phyloP scores from a whole-genome alignment of 2,329 filamentous ascomycete species.

The Cordyceps pruinosa region DNA sequence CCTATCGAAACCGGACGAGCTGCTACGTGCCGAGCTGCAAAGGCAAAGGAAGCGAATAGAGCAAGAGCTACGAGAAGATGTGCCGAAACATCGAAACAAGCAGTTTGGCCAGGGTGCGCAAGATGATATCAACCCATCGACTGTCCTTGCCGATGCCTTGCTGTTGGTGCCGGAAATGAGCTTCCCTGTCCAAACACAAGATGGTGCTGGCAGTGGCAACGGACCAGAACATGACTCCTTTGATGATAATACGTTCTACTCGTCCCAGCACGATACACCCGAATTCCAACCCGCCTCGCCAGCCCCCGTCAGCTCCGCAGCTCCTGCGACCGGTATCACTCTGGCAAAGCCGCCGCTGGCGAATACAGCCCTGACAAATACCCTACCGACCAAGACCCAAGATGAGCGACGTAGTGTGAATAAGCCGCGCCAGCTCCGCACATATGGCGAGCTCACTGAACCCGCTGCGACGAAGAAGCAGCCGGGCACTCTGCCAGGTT shows the following conservation, averaged over 20 bases:
- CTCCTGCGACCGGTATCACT: background rate
- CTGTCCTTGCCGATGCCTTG: conserved; percentile 65
- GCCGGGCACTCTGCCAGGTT: conserved; percentile 22
- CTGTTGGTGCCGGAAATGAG: conserved; percentile 64
- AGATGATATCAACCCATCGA: conserved; percentile 63
- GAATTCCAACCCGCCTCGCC: conserved; percentile 42
- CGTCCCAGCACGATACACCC: conserved; percentile 80
- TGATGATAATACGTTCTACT: conserved; percentile 94
- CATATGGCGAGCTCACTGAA: conserved; percentile 6
- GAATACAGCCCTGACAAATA: conserved; percentile 11
- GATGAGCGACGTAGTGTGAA: conserved; percentile 4
- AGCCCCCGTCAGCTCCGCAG: conserved; percentile 23
- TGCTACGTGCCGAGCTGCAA: conserved; percentile 75
- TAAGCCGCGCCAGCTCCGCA: conserved; percentile 1
- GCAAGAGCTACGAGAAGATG: conserved; percentile 66
- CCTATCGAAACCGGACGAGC: conserved; percentile 76
- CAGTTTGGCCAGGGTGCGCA: conserved; percentile 46
- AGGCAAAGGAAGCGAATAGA: conserved; percentile 78
- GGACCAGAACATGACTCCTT: conserved; percentile 69
- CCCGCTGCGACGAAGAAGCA: background rate
- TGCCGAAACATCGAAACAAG: conserved; percentile 52
- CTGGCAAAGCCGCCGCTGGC: background rate
- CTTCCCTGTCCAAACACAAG: conserved; percentile 51
- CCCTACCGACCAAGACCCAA: background rate
- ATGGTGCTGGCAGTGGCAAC: conserved; percentile 43